Evolutionary conservation across 148 eudicot genomes (phyloP).

Genomic region (Dianthus caryophyllus): DNA sequence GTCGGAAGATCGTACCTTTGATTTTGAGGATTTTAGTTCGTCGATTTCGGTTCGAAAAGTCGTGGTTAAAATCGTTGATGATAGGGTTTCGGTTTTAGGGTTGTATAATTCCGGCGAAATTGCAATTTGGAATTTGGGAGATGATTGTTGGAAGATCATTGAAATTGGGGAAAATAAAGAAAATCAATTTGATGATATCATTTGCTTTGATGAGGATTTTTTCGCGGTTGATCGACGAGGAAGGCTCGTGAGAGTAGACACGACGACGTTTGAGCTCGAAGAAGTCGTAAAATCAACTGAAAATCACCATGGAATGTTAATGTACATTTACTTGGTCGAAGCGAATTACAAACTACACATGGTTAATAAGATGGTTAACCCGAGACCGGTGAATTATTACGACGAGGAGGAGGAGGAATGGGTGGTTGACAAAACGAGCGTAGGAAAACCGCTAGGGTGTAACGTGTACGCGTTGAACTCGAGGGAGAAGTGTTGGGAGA

Average conservation of each 20-base stretch:
- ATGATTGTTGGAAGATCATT: constrained; percentile 20
- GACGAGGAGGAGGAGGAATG: constrained; percentile 24
- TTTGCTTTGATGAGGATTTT: constrained; percentile 17
- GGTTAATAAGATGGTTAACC: constrained; percentile 22
- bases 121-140: constrained; percentile 15
- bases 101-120: constrained; percentile 13
- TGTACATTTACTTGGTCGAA: constrained; percentile 18
- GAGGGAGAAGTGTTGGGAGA: constrained; percentile 20
- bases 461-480: constrained; percentile 15
- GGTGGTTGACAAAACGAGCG: constrained; percentile 21
- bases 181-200: constrained; percentile 21
- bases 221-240: constrained; percentile 22
- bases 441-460: constrained; percentile 17
- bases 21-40: constrained; percentile 18
- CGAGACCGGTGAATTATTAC: constrained; percentile 11
- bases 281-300: constrained; percentile 7
- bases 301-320: not conserved
- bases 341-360: constrained; percentile 11
- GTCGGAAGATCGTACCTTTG: not conserved
- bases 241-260: constrained; percentile 10
- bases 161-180: not conserved
- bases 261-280: constrained; percentile 1
- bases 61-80: constrained; percentile 7
- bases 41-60: constrained; percentile 10
- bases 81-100: constrained; percentile 12